Evolutionary conservation across 2,329 filamentous ascomycete species (phyloP).

Genomic region (Sporothrix pseudoabietina): DNA sequence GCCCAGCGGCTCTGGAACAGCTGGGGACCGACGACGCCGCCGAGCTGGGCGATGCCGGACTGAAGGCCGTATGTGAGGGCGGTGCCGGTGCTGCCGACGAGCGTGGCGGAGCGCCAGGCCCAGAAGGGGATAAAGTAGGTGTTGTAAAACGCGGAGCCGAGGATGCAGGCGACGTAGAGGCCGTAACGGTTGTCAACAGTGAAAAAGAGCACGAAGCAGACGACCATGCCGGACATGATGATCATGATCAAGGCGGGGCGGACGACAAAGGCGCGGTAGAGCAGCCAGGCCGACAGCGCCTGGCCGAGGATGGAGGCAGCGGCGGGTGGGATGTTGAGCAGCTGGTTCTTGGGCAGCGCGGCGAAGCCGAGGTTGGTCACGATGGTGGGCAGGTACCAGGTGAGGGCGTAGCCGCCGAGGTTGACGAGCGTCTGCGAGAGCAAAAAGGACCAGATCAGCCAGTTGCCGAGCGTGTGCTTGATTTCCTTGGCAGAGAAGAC

Average conservation of each 20-base stretch:
- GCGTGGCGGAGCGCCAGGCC: constrained; percentile 43
- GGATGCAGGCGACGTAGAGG: constrained; percentile 49
- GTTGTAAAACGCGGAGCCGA: constrained; percentile 49
- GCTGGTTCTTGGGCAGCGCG: constrained; percentile 47
- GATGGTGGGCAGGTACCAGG: constrained; percentile 48
- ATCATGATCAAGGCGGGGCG: constrained; percentile 46
- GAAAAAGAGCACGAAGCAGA: constrained; percentile 49
- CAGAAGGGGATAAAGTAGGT: constrained; percentile 50
- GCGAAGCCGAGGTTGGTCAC: constrained; percentile 48
- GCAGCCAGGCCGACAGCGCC: constrained; percentile 46
- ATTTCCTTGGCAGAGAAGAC: constrained; percentile 44
- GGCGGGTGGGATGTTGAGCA: constrained; percentile 52
- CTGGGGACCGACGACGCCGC: constrained; percentile 46
- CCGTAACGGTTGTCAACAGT: constrained; percentile 44
- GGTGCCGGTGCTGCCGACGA: constrained; percentile 46
- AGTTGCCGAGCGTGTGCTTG: not conserved
- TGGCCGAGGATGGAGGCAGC: constrained; percentile 46
- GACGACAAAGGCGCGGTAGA: constrained; percentile 43
- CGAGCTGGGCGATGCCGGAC: constrained; percentile 48
- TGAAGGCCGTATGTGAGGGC: constrained; percentile 50
- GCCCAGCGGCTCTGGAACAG: constrained; percentile 44
- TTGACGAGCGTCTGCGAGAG: constrained; percentile 43
- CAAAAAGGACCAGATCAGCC: constrained; percentile 37
- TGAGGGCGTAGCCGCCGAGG: constrained; percentile 42
- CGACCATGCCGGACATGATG: constrained; percentile 46